Base-by-base conservation (phyloP, 2,329 filamentous ascomycete species). In the Arthrinium puccinioides region DNA sequence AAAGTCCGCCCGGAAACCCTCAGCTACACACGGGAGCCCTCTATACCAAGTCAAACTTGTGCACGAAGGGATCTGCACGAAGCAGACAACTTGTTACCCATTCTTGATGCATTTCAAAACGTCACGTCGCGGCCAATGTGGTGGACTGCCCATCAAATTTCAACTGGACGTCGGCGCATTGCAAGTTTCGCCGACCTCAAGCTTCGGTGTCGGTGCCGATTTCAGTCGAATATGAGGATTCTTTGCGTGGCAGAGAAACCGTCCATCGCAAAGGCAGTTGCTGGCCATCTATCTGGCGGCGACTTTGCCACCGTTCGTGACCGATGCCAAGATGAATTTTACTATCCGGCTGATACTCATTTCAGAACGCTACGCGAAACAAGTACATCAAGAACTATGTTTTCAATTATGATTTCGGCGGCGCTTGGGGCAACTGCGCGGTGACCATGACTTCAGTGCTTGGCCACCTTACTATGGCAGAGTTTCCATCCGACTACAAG, bases 361-460 rank as follows among this genome's bases (percentile, higher is more conserved):
- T 31, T 15, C 24, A 28, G 38, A 14, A 26, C 20, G 25, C 33
- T 44, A 84, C 87, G 4, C 69, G 78, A 15, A 80, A 80, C 46
- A 74, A 76, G 49, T 97, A 81, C 62, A 82, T 94, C 59, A 97
- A 96, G 59, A 98, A 98, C 53, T 97, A 96, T 64, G 73, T 79
- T 20, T 98, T 98, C 55, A 74, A 82, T 31, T 98, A 92, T 63
- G 80, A 87, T 56, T 98, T 98, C 58, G 82, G 82, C 6, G 73
- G 69, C 32, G 69, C 74, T 46, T 95, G 87, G 84, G 88, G 89
- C 15, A 71, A 70, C 43, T 95, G 86, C 58, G 70, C 78, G 10
- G 90, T 96, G 32, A 88, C 83, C 29, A 97, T 98, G 85, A 98
- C 92, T 39, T 88, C 84, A 44, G 92, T 98, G 18, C 70, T 84